Conservation (phyloP, 805 yeast species). For the Citeromyces matritensis region DNA sequence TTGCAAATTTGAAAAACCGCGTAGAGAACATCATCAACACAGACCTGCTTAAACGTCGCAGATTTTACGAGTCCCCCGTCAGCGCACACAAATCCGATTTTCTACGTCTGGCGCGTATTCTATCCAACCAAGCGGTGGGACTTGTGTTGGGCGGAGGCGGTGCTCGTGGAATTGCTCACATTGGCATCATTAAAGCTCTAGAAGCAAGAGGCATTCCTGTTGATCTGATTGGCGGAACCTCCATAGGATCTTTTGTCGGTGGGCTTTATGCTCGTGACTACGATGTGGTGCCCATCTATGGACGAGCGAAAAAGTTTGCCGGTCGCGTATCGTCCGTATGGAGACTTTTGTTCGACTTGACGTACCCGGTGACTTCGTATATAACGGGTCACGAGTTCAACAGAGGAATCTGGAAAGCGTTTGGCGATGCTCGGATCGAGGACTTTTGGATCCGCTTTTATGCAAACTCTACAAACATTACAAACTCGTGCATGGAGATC, state of each 20-base stretch:
- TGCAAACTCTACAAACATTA: constrained; percentile 87
- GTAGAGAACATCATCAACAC: constrained; percentile 11
- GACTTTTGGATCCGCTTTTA: constrained; percentile 89
- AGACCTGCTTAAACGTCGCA: constrained; percentile 9
- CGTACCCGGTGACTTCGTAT: constrained; percentile 88
- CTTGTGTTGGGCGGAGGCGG: constrained; percentile 97
- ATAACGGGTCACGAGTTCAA: constrained; percentile 96
- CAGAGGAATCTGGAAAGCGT: constrained; percentile 93
- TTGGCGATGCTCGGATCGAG: constrained; percentile 85
- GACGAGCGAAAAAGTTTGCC: constrained; percentile 76
- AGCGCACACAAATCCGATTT: constrained; percentile 75
- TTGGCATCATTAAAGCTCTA: constrained; percentile 81
- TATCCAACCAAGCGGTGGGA: constrained; percentile 90
- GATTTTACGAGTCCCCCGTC: constrained; percentile 12
- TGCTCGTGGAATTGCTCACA: constrained; percentile 85
- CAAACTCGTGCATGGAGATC: constrained; percentile 89
- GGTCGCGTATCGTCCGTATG: constrained; percentile 72
- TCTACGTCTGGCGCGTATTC: constrained; percentile 71
- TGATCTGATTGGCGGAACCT: constrained; percentile 91
- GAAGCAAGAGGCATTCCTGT: constrained; percentile 91
- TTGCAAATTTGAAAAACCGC: constrained; percentile 4
- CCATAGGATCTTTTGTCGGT: constrained; percentile 92
- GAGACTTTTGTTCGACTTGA: constrained; percentile 73
- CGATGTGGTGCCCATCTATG: constrained; percentile 82
- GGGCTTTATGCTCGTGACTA: constrained; percentile 90